Base-by-base conservation (phyloP, 768 basidiomycete genomes). In the Mycena galericulata region DNA sequence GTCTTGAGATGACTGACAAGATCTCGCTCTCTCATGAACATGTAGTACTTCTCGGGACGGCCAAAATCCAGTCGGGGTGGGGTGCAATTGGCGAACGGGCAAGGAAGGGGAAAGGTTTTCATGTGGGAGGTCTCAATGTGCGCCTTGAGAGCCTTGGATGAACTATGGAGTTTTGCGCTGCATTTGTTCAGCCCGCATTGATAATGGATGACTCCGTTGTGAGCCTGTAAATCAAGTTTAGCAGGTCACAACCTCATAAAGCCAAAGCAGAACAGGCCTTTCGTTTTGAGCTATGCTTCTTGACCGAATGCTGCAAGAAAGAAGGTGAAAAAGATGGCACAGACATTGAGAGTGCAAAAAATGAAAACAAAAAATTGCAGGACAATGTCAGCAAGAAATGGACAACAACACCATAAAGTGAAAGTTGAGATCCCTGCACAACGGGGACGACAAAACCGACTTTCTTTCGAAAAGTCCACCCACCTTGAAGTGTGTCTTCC, bases 61-160 rank as follows among this genome's bases (percentile, higher is more conserved):
- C 65, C 70, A n/a, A 53, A 58, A 0, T 63, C 41, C 12, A 43
- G 41, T 10, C 49, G 29, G 17, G 11, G 43, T 8, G 69, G 62
- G 26, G 3, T 26, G 47, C 70, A 72, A n/a, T 56, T 54, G 32
- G 47, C 46, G 22, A 72, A 67, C 1, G 70, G 70, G 32, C 70
- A 72, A 2, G 65, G 63, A 17, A 72, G 41, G 22, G 67, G 2
- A 10, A 62, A 38, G 20, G 17, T 43, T 40, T 68, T 72, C 70
- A 72, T 72, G 29, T 72, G 70, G 2, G 67, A 58, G 7, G 20
- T 5, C 63, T 72, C 59, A 34, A 72, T 27, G 20, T 72, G 70
- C 1, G 8, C 24, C 34, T 47, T 62, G 14, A 72, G 20, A 18
- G 45, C 46, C 4, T 61, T 54, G 18, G 22, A 14, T 9, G 36